A percentile compares a stretch with the other conserved stretches of the same genome.
These are phyloP conservation scores for Solanum hybrid DNA, from an alignment of 305 asterid genomes.

Conservation along the genomic window DNA sequence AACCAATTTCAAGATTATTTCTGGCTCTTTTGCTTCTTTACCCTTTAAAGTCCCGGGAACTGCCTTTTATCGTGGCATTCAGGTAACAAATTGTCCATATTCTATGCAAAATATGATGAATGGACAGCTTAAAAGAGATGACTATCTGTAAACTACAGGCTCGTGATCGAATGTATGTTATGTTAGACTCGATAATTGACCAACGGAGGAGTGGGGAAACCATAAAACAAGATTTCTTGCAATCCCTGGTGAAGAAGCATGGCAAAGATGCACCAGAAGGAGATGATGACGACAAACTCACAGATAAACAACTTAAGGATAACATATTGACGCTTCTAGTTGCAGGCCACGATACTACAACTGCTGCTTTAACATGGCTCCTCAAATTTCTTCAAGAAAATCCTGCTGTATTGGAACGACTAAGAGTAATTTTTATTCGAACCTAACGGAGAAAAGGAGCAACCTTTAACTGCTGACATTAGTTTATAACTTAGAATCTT, in stretches of 20 bases:
- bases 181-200: slow-evolving; percentile 60
- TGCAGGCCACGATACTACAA: slow-evolving; percentile 88
- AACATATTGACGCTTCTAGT: slow-evolving; percentile 64
- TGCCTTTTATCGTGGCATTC: slow-evolving; percentile 65
- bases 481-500: not conserved
- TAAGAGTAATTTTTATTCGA: slow-evolving; percentile 33
- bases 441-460: not conserved
- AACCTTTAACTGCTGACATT: not conserved
- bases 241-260: slow-evolving; percentile 54
- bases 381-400: slow-evolving; percentile 68
- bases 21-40: slow-evolving; percentile 66
- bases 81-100: slow-evolving; percentile 28
- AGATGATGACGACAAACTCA: slow-evolving; percentile 58
- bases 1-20: slow-evolving; percentile 65
- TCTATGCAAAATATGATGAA: not conserved
- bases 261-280: slow-evolving; percentile 37
- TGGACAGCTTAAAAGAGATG: not conserved
- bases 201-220: slow-evolving; percentile 45
- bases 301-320: slow-evolving; percentile 73
- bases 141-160: slow-evolving; percentile 30
- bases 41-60: slow-evolving; percentile 76
- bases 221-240: slow-evolving; percentile 58
- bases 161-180: slow-evolving; percentile 67
- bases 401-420: slow-evolving; percentile 48
- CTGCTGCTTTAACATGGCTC: slow-evolving; percentile 80